Conservation (phyloP, 495 filamentous ascomycete species). For the Penicillium roqueforti region DNA sequence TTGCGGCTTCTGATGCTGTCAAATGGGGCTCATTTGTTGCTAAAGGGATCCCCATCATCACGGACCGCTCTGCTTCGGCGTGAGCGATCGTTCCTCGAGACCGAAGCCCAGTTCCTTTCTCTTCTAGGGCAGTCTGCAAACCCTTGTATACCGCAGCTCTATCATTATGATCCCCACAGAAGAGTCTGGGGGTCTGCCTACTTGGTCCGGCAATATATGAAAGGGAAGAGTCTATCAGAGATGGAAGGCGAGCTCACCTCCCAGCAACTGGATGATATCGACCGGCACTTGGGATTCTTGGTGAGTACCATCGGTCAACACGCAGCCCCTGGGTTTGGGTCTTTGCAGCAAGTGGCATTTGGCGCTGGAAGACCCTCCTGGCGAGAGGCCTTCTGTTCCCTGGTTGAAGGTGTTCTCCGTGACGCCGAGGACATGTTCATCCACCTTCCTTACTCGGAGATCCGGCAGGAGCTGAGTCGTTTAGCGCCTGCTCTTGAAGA, state of each 20-base stretch:
- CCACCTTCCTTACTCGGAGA: conserved; percentile 58
- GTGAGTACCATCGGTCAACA: conserved; percentile 35
- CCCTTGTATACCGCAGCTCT: conserved; percentile 47
- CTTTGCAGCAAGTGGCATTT: conserved; percentile 44
- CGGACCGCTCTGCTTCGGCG: conserved; percentile 53
- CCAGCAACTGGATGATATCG: conserved; percentile 41
- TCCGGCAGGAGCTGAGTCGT: conserved; percentile 50
- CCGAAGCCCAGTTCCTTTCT: conserved; percentile 52
- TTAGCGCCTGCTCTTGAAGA: conserved; percentile 51
- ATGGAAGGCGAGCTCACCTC: conserved; percentile 33
- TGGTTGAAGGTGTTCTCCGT: conserved; percentile 60
- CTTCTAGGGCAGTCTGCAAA: conserved; percentile 43
- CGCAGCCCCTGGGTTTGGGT: conserved; percentile 47
- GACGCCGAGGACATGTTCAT: conserved; percentile 70
- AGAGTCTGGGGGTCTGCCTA: conserved; percentile 40
- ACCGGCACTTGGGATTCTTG: conserved; percentile 36
- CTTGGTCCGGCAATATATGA: conserved; percentile 47
- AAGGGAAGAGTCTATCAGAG: conserved; percentile 42
- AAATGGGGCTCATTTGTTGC: conserved; percentile 48
- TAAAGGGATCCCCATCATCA: conserved; percentile 51
- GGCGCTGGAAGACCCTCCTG: conserved; percentile 52
- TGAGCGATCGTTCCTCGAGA: conserved; percentile 52
- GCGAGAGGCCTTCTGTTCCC: conserved; percentile 54
- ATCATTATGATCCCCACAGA: conserved; percentile 46
- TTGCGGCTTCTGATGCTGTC: conserved; percentile 51